Conservation (phyloP, 192 early-diverging fungal genomes). For the Rhizoclosmatium sp. region DNA sequence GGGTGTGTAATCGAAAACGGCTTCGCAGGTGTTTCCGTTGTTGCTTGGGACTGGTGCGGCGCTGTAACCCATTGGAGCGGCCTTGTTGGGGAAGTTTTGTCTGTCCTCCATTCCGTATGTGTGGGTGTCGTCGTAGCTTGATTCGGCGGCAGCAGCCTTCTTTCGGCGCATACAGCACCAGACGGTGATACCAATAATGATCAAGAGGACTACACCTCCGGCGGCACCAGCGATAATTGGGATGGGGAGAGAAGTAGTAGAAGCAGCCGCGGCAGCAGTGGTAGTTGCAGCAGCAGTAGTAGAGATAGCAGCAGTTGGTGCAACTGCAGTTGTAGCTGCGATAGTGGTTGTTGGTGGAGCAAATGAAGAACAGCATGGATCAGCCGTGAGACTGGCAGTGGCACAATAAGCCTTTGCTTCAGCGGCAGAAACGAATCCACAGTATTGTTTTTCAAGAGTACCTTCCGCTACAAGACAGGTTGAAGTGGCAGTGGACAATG, state of each 20-base stretch:
- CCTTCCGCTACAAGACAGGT: slow-evolving; percentile 10
- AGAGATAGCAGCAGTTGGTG: not conserved
- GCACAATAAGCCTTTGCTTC: slow-evolving; percentile 19
- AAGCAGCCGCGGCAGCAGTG: not conserved
- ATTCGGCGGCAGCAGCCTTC: not conserved
- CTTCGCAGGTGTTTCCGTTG: not conserved
- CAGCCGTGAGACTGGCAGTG: slow-evolving; percentile 9
- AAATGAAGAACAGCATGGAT: not conserved
- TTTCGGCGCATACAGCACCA: slow-evolving; percentile 15
- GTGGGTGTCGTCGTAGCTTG: not conserved
- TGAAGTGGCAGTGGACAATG: not conserved
- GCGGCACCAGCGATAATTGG: slow-evolving; percentile 10
- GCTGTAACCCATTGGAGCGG: not conserved
- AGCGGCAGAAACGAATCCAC: slow-evolving; percentile 1
- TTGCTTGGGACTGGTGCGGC: not conserved
- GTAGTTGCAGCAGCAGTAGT: not conserved
- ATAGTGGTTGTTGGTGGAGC: not conserved
- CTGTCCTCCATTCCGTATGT: not conserved
- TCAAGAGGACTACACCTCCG: slow-evolving; percentile 10
- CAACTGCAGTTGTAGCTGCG: not conserved
- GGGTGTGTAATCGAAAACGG: slow-evolving; percentile 16
- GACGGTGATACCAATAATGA: not conserved
- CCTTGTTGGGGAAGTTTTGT: not conserved
- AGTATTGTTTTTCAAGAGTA: not conserved
- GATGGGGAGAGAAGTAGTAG: not conserved